Conservation (phyloP, 768 basidiomycete genomes). For the Exsudoporus frostii region DNA sequence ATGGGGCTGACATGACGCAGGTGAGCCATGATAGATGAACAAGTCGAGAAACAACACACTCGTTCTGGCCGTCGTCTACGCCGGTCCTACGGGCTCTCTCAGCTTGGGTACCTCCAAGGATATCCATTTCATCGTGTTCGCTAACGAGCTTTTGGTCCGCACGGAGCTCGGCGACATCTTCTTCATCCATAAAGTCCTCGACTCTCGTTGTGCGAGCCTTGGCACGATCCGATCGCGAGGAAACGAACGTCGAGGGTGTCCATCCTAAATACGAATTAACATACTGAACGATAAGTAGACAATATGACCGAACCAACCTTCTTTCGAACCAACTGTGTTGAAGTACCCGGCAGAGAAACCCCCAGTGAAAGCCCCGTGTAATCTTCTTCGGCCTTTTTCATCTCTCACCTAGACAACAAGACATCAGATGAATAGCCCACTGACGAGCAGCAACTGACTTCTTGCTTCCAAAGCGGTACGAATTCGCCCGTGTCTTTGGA, state of each 20-base stretch:
- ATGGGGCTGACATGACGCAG: slow-evolving; percentile 48
- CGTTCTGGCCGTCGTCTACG: slow-evolving; percentile 43
- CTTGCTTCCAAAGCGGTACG: slow-evolving; percentile 97
- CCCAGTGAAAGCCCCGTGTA: slow-evolving; percentile 99
- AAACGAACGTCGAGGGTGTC: slow-evolving; percentile 90
- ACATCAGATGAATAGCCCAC: slow-evolving; percentile 20
- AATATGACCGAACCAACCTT: slow-evolving; percentile 53
- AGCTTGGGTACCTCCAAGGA: slow-evolving; percentile 53
- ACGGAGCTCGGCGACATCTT: slow-evolving; percentile 81
- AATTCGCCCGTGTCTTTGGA: slow-evolving; percentile 91
- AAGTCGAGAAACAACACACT: slow-evolving; percentile 15
- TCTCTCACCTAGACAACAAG: slow-evolving; percentile 66
- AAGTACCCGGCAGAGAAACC: slow-evolving; percentile 98
- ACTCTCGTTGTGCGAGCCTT: slow-evolving; percentile 57
- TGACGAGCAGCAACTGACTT: slow-evolving; percentile 48
- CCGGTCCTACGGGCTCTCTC: slow-evolving; percentile 36
- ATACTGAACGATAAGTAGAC: not conserved
- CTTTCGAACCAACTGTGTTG: slow-evolving; percentile 93
- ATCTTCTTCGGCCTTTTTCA: slow-evolving; percentile 84
- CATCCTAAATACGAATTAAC: slow-evolving; percentile 61
- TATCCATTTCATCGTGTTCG: slow-evolving; percentile 75
- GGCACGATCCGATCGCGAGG: slow-evolving; percentile 75
- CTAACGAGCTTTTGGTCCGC: slow-evolving; percentile 75
- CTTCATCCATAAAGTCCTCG: slow-evolving; percentile 99
- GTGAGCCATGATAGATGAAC: not conserved